phyloP scores from a whole-genome alignment of 1,284 basidiomycete genomes.

The Peniophora sp. region DNA sequence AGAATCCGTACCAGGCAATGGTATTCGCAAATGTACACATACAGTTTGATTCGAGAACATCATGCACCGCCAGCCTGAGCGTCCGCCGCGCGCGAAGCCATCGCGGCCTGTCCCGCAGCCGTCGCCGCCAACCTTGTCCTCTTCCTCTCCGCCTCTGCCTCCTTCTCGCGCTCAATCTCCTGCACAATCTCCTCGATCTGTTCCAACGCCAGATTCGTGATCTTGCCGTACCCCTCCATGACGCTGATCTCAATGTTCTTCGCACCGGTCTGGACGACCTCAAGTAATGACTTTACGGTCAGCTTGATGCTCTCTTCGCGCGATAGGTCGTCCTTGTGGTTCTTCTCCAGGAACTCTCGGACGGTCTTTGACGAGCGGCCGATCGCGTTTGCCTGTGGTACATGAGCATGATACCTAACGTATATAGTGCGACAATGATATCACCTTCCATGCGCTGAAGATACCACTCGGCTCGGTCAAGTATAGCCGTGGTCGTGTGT shows the following conservation, averaged over 20 bases:
- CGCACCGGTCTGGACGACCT: conserved; percentile 98
- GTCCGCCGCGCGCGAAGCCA: conserved; percentile 51
- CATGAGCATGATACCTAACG: background rate
- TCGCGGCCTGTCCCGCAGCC: conserved; percentile 79
- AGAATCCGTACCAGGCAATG: too few relatives aligned
- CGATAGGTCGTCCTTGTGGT: conserved; percentile 87
- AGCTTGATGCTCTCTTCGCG: conserved; percentile 92
- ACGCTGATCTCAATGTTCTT: conserved; percentile 99
- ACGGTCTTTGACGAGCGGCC: conserved; percentile 98
- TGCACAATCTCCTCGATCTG: conserved; percentile 89
- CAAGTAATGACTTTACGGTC: conserved; percentile 91
- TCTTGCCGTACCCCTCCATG: conserved; percentile 89
- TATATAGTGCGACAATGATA: conserved; percentile 12
- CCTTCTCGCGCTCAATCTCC: conserved; percentile 93
- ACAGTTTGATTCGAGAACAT: conserved; percentile 7
- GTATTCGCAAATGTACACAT: conserved; percentile 1
- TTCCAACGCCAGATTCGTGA: conserved; percentile 80
- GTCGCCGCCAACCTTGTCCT: conserved; percentile 70
- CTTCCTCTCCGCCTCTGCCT: conserved; percentile 89
- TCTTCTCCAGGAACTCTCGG: conserved; percentile 98
- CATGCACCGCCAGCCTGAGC: conserved; percentile 21
- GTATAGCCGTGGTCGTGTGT: conserved; percentile 83
- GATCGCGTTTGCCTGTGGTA: conserved; percentile 85
- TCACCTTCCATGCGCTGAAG: conserved; percentile 98
- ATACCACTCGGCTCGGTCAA: conserved; percentile 98